These are phyloP conservation scores for Triadica sebifera DNA, from an alignment of 345 rosid genomes.

Conservation along the genomic window DNA sequence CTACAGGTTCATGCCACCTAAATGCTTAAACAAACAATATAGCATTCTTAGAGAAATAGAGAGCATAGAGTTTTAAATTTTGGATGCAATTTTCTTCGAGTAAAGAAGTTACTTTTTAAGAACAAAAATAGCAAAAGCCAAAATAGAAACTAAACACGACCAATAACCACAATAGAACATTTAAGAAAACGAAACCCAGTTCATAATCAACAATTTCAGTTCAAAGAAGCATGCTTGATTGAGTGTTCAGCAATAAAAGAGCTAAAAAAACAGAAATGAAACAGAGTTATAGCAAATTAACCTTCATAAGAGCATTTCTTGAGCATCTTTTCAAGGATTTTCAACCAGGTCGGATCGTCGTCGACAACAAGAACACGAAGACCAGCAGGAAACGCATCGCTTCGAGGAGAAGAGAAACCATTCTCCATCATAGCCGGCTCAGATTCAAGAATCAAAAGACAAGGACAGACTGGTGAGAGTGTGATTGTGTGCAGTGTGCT, in stretches of 20 bases:
- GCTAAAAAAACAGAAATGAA: not conserved
- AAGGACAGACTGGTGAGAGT: not conserved
- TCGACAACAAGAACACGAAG: slow-evolving; percentile 96
- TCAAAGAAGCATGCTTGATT: slow-evolving; percentile 6
- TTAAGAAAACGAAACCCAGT: not conserved
- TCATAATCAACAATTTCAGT: slow-evolving; percentile 5
- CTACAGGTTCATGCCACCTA: not conserved
- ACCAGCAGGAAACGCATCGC: slow-evolving; percentile 64
- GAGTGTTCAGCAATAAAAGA: not conserved
- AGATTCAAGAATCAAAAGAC: not conserved
- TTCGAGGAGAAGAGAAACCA: slow-evolving; percentile 67
- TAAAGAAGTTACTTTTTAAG: not conserved
- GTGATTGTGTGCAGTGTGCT: not conserved
- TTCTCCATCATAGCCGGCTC: slow-evolving; percentile 42
- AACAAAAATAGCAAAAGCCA: not conserved
- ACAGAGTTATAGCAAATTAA: slow-evolving; percentile 17
- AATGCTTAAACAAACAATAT: not conserved
- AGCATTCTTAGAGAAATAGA: not conserved
- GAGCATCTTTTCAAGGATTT: slow-evolving; percentile 98
- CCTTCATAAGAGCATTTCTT: slow-evolving; percentile 92
- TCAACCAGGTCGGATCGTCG: slow-evolving; percentile 92
- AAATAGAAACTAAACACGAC: not conserved
- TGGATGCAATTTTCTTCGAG: not conserved
- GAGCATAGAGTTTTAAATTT: slow-evolving; percentile 4
- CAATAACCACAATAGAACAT: not conserved